These are phyloP conservation scores for Chlamydomonas urium DNA, from an alignment of 139 green algal species.

Conservation along the genomic window DNA sequence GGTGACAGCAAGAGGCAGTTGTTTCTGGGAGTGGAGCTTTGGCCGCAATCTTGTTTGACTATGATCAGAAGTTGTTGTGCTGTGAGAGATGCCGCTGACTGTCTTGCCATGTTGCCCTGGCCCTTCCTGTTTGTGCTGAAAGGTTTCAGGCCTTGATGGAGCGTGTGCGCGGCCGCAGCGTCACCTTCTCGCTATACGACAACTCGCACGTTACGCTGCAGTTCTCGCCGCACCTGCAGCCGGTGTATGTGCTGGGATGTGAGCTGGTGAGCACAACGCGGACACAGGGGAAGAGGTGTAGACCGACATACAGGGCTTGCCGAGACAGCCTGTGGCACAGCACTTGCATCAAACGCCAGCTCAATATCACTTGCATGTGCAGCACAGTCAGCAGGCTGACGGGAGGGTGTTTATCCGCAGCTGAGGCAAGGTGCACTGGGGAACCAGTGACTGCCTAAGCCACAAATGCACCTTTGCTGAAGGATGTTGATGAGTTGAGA, in stretches of 20 bases:
- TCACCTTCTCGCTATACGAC: slow-evolving; percentile 10
- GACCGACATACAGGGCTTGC: too few relatives aligned
- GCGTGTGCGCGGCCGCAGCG: slow-evolving; percentile 9
- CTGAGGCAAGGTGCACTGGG: too few relatives aligned
- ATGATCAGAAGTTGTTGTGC: background rate
- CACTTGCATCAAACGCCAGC: too few relatives aligned
- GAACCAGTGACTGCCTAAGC: too few relatives aligned
- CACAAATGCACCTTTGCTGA: too few relatives aligned
- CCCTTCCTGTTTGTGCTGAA: too few relatives aligned
- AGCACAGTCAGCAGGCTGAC: too few relatives aligned
- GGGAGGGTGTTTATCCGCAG: too few relatives aligned
- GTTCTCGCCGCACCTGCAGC: slow-evolving; percentile 17
- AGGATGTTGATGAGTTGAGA: too few relatives aligned
- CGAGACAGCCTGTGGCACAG: too few relatives aligned
- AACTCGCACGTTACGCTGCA: background rate
- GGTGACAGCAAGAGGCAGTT: background rate
- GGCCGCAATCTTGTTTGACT: background rate
- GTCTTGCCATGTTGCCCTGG: too few relatives aligned
- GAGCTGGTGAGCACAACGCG: background rate
- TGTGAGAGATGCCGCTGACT: background rate
- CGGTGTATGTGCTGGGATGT: slow-evolving; percentile 27
- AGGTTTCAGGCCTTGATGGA: slow-evolving; percentile 2
- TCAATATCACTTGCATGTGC: too few relatives aligned
- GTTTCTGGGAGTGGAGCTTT: background rate
- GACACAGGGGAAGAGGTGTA: background rate